Percentiles rank a stretch among this genome's conserved stretches.
These are phyloP conservation scores for Diaporthe humulicola DNA, from an alignment of 2,329 filamentous ascomycete species.

Conservation along the genomic window DNA sequence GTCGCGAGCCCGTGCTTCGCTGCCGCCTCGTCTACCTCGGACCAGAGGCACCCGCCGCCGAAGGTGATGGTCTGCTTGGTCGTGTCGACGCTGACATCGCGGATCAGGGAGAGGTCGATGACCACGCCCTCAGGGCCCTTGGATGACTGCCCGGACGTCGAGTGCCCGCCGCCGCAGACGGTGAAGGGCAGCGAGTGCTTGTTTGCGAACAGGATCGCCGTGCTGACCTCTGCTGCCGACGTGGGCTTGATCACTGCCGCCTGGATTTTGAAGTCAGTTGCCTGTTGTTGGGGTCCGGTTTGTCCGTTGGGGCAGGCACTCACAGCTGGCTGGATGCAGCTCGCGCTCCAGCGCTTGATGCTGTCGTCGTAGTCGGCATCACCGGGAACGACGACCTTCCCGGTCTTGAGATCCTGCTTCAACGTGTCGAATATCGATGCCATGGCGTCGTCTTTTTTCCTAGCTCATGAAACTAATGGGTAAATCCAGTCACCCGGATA, in stretches of 20 bases:
- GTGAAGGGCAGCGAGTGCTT: slow-evolving; percentile 62
- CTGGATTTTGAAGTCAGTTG: slow-evolving; percentile 42
- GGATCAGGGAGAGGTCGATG: slow-evolving; percentile 67
- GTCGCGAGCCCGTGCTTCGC: slow-evolving; percentile 66
- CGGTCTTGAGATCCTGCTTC: slow-evolving; percentile 16
- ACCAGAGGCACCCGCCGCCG: slow-evolving; percentile 66
- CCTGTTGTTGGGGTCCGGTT: not conserved
- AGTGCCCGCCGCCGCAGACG: slow-evolving; percentile 69
- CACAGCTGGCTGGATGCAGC: slow-evolving; percentile 52
- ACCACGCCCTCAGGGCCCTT: slow-evolving; percentile 64
- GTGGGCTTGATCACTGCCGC: slow-evolving; percentile 60
- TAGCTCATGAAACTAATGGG: not conserved
- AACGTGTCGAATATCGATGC: not conserved
- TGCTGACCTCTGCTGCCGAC: slow-evolving; percentile 55
- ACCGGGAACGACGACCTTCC: slow-evolving; percentile 22
- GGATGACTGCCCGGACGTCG: slow-evolving; percentile 63
- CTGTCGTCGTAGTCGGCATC: slow-evolving; percentile 49
- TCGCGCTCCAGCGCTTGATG: slow-evolving; percentile 53
- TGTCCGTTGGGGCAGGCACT: not conserved
- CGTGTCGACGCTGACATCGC: slow-evolving; percentile 61
- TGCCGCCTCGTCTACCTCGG: slow-evolving; percentile 65
- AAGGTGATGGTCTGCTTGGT: slow-evolving; percentile 59
- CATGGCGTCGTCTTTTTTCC: not conserved
- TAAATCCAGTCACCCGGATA: not conserved
- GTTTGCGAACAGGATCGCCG: slow-evolving; percentile 58